Conservation (phyloP, 1,284 basidiomycete species). For the Cystobasidiaceae sp. region DNA sequence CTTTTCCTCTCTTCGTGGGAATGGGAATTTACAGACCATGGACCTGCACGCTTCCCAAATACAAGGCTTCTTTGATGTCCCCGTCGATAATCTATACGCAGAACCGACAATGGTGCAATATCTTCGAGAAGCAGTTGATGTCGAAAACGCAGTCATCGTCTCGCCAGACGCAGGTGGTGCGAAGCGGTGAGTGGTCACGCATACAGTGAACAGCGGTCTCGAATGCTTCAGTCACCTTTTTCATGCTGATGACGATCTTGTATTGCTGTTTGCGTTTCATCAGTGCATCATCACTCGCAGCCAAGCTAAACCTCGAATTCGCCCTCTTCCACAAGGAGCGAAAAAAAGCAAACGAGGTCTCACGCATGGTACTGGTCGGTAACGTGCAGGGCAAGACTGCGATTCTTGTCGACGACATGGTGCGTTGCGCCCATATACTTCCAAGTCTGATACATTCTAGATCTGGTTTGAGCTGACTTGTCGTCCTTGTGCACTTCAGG, state of each 20-base stretch:
- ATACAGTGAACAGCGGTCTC: background rate
- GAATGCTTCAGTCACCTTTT: background rate
- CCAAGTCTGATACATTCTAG: too few relatives aligned
- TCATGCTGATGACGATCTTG: background rate
- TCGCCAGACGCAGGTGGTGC: slow-evolving; percentile 98
- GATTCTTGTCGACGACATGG: slow-evolving; percentile 99
- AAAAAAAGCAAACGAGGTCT: slow-evolving; percentile 98
- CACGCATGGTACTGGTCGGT: slow-evolving; percentile 97
- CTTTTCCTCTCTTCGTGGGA: background rate
- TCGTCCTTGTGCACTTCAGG: too few relatives aligned
- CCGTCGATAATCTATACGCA: slow-evolving; percentile 98
- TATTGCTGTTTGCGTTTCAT: background rate
- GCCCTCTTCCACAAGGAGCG: slow-evolving; percentile 99
- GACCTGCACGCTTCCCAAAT: slow-evolving; percentile 97
- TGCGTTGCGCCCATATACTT: too few relatives aligned
- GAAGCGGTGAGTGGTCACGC: slow-evolving; percentile 67
- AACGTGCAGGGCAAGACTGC: slow-evolving; percentile 88
- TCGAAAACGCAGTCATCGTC: slow-evolving; percentile 87
- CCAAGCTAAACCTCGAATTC: slow-evolving; percentile 94
- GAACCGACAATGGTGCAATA: slow-evolving; percentile 95
- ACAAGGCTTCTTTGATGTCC: slow-evolving; percentile 99
- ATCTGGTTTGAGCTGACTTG: too few relatives aligned
- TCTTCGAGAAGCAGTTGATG: slow-evolving; percentile 84
- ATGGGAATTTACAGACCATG: slow-evolving; percentile 94
- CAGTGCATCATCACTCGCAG: slow-evolving; percentile 95